Evolutionary conservation across 129 eudicot species (phyloP).

Genomic region (Dittrichia graveolens): DNA sequence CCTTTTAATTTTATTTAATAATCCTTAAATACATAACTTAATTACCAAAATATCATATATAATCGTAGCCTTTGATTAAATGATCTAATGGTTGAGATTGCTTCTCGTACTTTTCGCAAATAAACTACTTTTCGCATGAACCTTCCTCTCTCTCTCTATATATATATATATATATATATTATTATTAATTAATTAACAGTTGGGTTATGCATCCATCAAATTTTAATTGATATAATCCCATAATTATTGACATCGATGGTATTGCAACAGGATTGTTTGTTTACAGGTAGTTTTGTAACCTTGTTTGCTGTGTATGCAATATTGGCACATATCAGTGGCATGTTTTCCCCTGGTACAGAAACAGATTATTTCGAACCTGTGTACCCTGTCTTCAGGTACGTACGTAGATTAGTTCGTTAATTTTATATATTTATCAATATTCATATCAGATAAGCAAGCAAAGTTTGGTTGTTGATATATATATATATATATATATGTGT

Average conservation of each 20-base stretch:
- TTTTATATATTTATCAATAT: not conserved
- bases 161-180: too few relatives aligned
- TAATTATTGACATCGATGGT: not conserved
- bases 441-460: not conserved
- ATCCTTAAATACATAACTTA: too few relatives aligned
- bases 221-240: not conserved
- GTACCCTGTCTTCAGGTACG: conserved; percentile 95
- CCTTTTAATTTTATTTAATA: too few relatives aligned
- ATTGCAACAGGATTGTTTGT: conserved; percentile 71
- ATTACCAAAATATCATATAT: too few relatives aligned
- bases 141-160: too few relatives aligned
- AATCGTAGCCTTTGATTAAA: too few relatives aligned
- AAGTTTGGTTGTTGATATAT: not conserved
- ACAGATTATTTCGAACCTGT: conserved; percentile 78
- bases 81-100: too few relatives aligned
- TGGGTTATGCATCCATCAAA: too few relatives aligned
- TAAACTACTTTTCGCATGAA: too few relatives aligned
- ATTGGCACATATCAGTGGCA: conserved; percentile 83
- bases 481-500: too few relatives aligned
- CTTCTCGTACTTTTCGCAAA: too few relatives aligned
- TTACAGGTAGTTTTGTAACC: conserved; percentile 85
- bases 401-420: not conserved
- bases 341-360: conserved; percentile 61
- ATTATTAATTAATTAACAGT: not conserved
- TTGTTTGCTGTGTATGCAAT: conserved; percentile 72